Evolutionary conservation across 805 yeast genomes (phyloP), one percentile per base, ranked within the genome.

Genomic region (Wickerhamiella azyma): DNA sequence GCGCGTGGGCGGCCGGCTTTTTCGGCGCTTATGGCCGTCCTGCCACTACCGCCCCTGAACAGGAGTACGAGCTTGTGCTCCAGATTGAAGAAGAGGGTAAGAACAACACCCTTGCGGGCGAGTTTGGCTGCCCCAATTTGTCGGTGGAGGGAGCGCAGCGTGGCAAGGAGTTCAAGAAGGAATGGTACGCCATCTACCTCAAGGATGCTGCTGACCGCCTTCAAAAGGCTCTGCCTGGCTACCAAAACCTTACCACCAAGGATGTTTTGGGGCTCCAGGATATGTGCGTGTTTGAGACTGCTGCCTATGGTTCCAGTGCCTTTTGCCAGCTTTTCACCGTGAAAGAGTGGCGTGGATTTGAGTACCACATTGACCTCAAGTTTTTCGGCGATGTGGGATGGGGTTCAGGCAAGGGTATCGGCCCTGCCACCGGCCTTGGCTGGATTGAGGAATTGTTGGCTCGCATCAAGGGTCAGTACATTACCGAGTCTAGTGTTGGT

Each of bases 221-320:
- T 42, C 72, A 72, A 54, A 58, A 59, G 39, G 66, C 70, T 42
- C 75, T 82, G 45, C 75, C 76, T 2, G 80, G 77, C 2, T 65
- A 67, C 52, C 56, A 52, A 17, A 65, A 75, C 52, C 52, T 82
- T 45, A 70, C 77, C 2, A 56, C 66, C 2, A 55, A 59, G 32
- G 89, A 84, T 55, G 72, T 77, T 21, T 62, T 59, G 37, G 62
- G 60, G 19, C 55, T 83, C 51, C 77, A 80, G 55, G 66, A 69
- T 10, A 70, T 77, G 63, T 83, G 94, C 63, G 86, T 84, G 2
- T 84, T 70, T 58, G 94, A 84, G 62, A 63, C 81, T 39, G 82
- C 81, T 47, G 81, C 76, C 9, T 69, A 68, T 47, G 94, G 92
- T 9, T 59, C 63, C 46, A 80, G 92, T 13, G 69, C 71, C 29